phyloP scores from a whole-genome alignment of 2,329 filamentous ascomycete species.

The Samsoniella hepiali region DNA sequence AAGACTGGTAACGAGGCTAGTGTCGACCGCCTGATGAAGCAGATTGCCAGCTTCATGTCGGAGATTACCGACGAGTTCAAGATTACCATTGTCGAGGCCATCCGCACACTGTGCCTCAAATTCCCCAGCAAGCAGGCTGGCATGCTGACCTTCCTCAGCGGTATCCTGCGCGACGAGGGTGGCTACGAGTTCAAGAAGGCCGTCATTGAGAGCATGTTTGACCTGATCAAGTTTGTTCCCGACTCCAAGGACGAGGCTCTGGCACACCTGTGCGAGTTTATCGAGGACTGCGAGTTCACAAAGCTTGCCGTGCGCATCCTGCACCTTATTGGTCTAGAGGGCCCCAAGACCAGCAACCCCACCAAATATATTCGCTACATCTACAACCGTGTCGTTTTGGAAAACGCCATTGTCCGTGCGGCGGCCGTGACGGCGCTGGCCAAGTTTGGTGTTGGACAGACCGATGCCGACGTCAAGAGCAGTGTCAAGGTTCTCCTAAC shows the following conservation, averaged over 20 bases:
- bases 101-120: slow-evolving; percentile 92
- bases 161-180: slow-evolving; percentile 94
- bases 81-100: slow-evolving; percentile 99
- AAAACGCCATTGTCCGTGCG: slow-evolving; percentile 93
- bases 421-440: slow-evolving; percentile 93
- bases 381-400: slow-evolving; percentile 95
- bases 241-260: slow-evolving; percentile 79
- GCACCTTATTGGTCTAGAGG: slow-evolving; percentile 89
- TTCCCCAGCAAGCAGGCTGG: slow-evolving; percentile 97
- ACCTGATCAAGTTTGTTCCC: slow-evolving; percentile 97
- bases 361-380: slow-evolving; percentile 99
- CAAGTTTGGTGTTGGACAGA: slow-evolving; percentile 96
- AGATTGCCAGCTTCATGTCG: slow-evolving; percentile 96
- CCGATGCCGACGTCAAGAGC: slow-evolving; percentile 93
- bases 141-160: slow-evolving; percentile 95
- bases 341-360: slow-evolving; percentile 89
- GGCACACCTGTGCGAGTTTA: slow-evolving; percentile 96
- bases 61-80: slow-evolving; percentile 99
- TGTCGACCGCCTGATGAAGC: slow-evolving; percentile 96
- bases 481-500: slow-evolving; percentile 91
- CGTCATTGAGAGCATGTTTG: slow-evolving; percentile 98
- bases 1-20: slow-evolving; percentile 98
- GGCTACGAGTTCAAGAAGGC: slow-evolving; percentile 98
- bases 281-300: slow-evolving; percentile 98
- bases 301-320: slow-evolving; percentile 94